phyloP scores from a whole-genome alignment of 495 filamentous ascomycete species.

The Tuber calosporum region DNA sequence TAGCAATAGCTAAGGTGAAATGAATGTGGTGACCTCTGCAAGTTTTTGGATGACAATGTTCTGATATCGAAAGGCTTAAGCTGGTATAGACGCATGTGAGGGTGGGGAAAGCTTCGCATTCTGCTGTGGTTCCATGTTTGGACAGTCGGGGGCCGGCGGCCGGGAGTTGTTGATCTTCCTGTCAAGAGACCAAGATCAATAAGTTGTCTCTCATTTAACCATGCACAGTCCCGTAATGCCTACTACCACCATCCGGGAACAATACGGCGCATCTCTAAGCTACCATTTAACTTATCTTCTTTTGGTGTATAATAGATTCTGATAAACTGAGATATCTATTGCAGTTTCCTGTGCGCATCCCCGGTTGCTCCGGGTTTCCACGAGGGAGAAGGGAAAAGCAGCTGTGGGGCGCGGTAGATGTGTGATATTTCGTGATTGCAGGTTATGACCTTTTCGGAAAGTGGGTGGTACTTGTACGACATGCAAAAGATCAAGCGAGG shows the following conservation, averaged over 20 bases:
- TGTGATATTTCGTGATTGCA: not conserved
- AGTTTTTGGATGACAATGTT: not conserved
- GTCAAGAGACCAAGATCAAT: not conserved
- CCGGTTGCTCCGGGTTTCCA: not conserved
- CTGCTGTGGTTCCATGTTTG: not conserved
- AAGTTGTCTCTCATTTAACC: not conserved
- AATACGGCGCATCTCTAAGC: not conserved
- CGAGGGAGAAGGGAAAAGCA: not conserved
- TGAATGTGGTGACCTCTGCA: not conserved
- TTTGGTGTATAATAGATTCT: not conserved
- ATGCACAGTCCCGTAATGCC: not conserved
- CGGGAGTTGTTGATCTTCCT: not conserved
- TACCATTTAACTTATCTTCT: not conserved
- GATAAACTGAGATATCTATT: not conserved
- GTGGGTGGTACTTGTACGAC: not conserved
- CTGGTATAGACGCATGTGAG: not conserved
- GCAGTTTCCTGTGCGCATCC: not conserved
- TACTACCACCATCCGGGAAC: not conserved
- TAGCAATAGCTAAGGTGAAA: not conserved
- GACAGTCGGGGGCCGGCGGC: not conserved
- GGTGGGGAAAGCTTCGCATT: not conserved
- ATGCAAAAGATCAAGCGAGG: constrained; percentile 2
- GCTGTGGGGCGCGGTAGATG: not conserved
- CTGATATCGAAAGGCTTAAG: not conserved
- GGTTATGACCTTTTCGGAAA: not conserved